These are phyloP conservation scores for Lodderomyces jiufengensis DNA, from an alignment of 1,139 yeast genomes.

Conservation along the genomic window DNA sequence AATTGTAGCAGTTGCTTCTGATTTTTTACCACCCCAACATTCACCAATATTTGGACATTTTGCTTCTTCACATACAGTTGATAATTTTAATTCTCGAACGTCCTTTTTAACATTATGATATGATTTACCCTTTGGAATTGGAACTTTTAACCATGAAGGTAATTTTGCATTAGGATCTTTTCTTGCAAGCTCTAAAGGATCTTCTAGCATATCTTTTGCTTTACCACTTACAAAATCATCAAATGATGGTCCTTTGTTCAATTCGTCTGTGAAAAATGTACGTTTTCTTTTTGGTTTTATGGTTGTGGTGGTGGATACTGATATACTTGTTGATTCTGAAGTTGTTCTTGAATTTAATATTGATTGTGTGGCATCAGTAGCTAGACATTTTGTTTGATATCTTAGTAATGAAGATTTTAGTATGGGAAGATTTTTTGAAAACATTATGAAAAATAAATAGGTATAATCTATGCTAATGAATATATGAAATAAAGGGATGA, in stretches of 20 bases:
- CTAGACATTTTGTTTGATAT: not conserved
- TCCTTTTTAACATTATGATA: conserved; percentile 80
- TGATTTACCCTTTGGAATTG: conserved; percentile 88
- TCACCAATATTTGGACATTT: conserved; percentile 98
- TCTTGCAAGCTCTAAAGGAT: conserved; percentile 69
- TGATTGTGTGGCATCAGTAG: conserved; percentile 3
- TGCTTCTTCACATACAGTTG: conserved; percentile 98
- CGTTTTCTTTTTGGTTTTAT: conserved; percentile 35
- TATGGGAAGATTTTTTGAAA: not conserved
- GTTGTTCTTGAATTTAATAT: conserved; percentile 1
- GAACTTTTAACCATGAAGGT: conserved; percentile 93
- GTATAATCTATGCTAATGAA: not conserved
- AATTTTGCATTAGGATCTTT: conserved; percentile 62
- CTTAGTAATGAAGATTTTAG: not conserved
- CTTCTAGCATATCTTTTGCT: conserved; percentile 59
- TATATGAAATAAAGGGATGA: not conserved
- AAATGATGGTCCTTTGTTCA: conserved; percentile 87
- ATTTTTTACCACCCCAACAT: conserved; percentile 98
- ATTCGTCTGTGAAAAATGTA: conserved; percentile 64
- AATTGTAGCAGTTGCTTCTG: conserved; percentile 98
- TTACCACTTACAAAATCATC: conserved; percentile 84
- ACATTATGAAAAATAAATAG: not conserved
- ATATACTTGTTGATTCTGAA: conserved; percentile 11
- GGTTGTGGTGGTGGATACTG: conserved; percentile 9
- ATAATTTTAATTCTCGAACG: conserved; percentile 79